Conservation (phyloP, 768 basidiomycete genomes). For the Leccinum incarnatum region DNA sequence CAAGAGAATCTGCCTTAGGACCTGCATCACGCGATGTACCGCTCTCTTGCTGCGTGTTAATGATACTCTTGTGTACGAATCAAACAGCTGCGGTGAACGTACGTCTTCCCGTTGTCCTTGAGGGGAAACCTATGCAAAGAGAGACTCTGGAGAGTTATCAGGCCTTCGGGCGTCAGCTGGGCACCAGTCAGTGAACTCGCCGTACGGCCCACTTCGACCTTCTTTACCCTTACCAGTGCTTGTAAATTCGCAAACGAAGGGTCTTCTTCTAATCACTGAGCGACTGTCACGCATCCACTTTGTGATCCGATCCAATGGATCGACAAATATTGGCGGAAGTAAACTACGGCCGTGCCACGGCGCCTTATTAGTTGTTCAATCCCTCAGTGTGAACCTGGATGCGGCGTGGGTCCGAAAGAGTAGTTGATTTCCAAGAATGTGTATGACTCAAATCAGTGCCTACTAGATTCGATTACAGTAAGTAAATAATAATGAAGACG, state of each 20-base stretch:
- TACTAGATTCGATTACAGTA: conserved; percentile 25
- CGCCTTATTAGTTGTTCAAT: background rate
- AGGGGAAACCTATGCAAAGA: background rate
- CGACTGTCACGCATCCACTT: background rate
- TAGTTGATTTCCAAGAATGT: conserved; percentile 7
- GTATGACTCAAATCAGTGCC: conserved; percentile 17
- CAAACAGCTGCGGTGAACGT: too few relatives aligned
- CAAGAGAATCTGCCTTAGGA: background rate
- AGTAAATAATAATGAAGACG: conserved; percentile 22
- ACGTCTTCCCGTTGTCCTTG: background rate
- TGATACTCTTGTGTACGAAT: background rate
- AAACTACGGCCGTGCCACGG: background rate
- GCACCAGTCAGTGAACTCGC: background rate
- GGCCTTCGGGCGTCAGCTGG: background rate
- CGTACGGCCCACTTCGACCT: background rate
- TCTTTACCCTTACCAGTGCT: background rate
- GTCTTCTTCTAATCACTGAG: background rate
- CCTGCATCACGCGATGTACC: background rate
- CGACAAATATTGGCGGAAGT: background rate
- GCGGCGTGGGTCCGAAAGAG: background rate
- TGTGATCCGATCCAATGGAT: background rate
- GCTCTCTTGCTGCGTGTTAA: background rate
- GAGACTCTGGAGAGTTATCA: too few relatives aligned
- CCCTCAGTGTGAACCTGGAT: background rate
- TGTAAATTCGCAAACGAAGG: too few relatives aligned